Evolutionary conservation across 106 monocot genomes (phyloP), one percentile per base, ranked within the genome.

Genomic region (Alisma plantagoaquatica): DNA sequence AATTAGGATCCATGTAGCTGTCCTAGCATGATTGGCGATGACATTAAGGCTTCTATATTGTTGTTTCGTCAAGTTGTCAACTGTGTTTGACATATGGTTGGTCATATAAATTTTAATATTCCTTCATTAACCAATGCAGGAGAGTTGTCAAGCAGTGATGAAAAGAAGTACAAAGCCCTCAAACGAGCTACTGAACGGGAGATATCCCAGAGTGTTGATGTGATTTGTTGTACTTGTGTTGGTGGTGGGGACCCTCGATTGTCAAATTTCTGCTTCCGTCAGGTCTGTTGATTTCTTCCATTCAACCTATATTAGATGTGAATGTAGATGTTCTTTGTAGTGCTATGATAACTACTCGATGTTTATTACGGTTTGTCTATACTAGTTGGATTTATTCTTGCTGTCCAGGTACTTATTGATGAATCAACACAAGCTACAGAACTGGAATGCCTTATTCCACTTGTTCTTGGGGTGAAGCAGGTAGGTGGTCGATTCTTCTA

Each of bases 381-480:
- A n/a, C n/a, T n/a, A n/a, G n/a, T n/a, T 62, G 51, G n/a, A n/a
- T n/a, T n/a, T n/a, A n/a, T n/a, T n/a, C n/a, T n/a, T n/a, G n/a
- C n/a, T n/a, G n/a, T n/a, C 23, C 43, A 98, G 96, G 96, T 98
- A 72, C 89, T 98, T 64, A 98, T 98, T 69, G 96, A 98, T 64
- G 89, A 98, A 57, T 98, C 96, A 47, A 98, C 96, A 17, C 96
- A 98, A 29, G 75, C 96, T 59, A 89, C 96, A 29, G 96, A 98
- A 62, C 96, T 89, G 31, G 96, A 98, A 29, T 98, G 96, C 51
- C 84, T 98, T 54, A 98, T 98, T 61, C 96, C 96, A 22, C 67
- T 89, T 44, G 96, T 98, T 64, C 84, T 98, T 67, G 96, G 96
- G 27, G 96, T 89, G 38, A 98, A 96, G 54, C 96, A 98, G 96